Base-by-base conservation (phyloP, 306 rosid species). In the Dryas octopetala region DNA sequence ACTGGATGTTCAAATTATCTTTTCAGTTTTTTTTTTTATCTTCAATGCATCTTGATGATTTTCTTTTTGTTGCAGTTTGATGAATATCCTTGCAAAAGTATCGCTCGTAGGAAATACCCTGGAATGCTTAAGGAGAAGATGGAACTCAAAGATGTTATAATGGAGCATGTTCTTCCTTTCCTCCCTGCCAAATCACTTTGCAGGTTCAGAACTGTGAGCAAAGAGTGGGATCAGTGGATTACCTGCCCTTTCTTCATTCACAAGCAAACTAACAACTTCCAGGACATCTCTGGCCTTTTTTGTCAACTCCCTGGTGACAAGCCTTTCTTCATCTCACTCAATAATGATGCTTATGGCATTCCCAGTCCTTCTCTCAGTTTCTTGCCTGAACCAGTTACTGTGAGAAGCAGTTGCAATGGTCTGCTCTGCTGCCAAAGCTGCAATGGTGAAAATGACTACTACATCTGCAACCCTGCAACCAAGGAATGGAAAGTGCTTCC, bases 161-260 rank as follows among this genome's bases (percentile, higher is more conserved):
- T 6, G 71, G 55, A 53, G 51, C 55, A 38, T 6, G 78, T 58
- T 47, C 82, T 86, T 68, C 74, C 59, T 2, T 78, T 58, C 7
- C 59, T 86, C 41, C 90, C 85, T 23, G 87, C 90, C 15, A 86
- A 86, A 81, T 54, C 82, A n/a, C 66, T 83, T 0, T 75, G 58
- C 61, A 78, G 82, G 69, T 83, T 81, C 76, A 86, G 51, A 86
- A 6, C 59, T 13, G 85, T 86, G 12, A 68, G 76, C 49, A 81
- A 73, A 51, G 16, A 60, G 16, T 86, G 90, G 89, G 58, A 86
- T 54, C 11, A 28, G 45, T 70, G 71, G 78, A 78, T 86, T 23
- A 63, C 38, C 6, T 50, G 7, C 1, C 82, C 76, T 26, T 75
- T 86, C 49, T 60, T 86, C 12, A 68, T 63, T 41, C 76, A 75